phyloP scores from a whole-genome alignment of 2,329 filamentous ascomycete species.

The Penicillium concentricum region DNA sequence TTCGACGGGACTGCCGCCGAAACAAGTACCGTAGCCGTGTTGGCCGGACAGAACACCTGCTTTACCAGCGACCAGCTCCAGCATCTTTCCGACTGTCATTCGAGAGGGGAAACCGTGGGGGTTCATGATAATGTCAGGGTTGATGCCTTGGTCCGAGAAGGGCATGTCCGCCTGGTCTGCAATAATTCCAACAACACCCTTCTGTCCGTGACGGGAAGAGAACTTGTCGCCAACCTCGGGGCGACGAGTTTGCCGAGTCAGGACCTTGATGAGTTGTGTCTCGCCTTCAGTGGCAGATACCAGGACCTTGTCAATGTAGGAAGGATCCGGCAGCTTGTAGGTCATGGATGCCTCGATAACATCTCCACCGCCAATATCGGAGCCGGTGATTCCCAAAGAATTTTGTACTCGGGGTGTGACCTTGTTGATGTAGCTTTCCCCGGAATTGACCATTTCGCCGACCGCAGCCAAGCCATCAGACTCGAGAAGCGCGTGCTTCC shows the following conservation, averaged over 20 bases:
- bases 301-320: conserved; percentile 96
- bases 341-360: conserved; percentile 49
- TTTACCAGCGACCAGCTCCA: conserved; percentile 92
- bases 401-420: conserved; percentile 76
- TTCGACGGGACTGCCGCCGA: conserved; percentile 79
- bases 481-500: conserved; percentile 73
- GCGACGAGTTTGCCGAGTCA: conserved; percentile 91
- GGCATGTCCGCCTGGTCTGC: conserved; percentile 96
- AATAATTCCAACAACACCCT: conserved; percentile 95
- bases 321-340: conserved; percentile 80
- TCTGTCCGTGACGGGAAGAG: conserved; percentile 96
- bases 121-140: conserved; percentile 99
- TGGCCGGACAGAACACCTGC: conserved; percentile 82
- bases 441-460: conserved; percentile 72
- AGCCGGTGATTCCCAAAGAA: conserved; percentile 62
- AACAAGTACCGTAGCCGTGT: conserved; percentile 86
- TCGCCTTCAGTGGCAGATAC: conserved; percentile 86
- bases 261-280: conserved; percentile 83
- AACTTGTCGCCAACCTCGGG: conserved; percentile 98
- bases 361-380: conserved; percentile 54
- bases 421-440: conserved; percentile 89
- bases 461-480: conserved; percentile 86
- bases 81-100: conserved; percentile 98
- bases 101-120: conserved; percentile 98
- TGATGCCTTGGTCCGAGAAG: conserved; percentile 84